Percentiles rank a stretch among this genome's conserved stretches.
Evolutionary conservation across 2,329 filamentous ascomycete genomes (phyloP).

Genomic region (Aspergillus piperis): DNA sequence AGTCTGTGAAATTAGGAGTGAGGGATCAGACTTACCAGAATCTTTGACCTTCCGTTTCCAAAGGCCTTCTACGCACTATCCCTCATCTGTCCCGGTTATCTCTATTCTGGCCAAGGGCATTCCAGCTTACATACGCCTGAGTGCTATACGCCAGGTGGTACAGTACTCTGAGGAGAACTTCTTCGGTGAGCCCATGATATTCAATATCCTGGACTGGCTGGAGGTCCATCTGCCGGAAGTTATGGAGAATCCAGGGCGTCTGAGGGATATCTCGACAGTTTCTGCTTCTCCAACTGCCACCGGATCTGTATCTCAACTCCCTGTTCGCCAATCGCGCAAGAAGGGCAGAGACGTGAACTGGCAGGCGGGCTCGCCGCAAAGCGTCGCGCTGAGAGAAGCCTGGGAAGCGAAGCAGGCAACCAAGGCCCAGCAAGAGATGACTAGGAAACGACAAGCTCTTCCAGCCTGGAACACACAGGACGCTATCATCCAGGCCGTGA

Average conservation of each 20-base stretch:
- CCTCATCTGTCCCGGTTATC: constrained; percentile 66
- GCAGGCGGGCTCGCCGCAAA: constrained; percentile 59
- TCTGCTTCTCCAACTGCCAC: constrained; percentile 52
- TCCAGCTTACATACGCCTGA: constrained; percentile 90
- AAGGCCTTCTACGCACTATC: constrained; percentile 70
- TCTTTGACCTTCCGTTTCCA: constrained; percentile 65
- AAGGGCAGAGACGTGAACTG: constrained; percentile 65
- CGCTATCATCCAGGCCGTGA: constrained; percentile 73
- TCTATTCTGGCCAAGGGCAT: constrained; percentile 67
- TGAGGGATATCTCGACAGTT: constrained; percentile 81
- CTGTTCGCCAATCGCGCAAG: constrained; percentile 32
- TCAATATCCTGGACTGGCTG: constrained; percentile 86
- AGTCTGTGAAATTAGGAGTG: constrained; percentile 70
- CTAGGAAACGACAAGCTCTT: constrained; percentile 68
- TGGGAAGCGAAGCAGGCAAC: constrained; percentile 71
- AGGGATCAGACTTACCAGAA: constrained; percentile 48
- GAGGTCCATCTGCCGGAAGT: constrained; percentile 81
- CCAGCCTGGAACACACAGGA: constrained; percentile 87
- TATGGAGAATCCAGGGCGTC: constrained; percentile 77
- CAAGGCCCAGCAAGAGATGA: constrained; percentile 71
- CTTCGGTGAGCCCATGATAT: constrained; percentile 85
- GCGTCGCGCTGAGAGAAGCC: constrained; percentile 59
- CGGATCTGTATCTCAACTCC: constrained; percentile 24
- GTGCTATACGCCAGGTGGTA: constrained; percentile 76
- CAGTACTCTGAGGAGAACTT: constrained; percentile 70